These are phyloP conservation scores for Ceratobasidium sp. DNA, from an alignment of 1,284 basidiomycete species.

Conservation along the genomic window DNA sequence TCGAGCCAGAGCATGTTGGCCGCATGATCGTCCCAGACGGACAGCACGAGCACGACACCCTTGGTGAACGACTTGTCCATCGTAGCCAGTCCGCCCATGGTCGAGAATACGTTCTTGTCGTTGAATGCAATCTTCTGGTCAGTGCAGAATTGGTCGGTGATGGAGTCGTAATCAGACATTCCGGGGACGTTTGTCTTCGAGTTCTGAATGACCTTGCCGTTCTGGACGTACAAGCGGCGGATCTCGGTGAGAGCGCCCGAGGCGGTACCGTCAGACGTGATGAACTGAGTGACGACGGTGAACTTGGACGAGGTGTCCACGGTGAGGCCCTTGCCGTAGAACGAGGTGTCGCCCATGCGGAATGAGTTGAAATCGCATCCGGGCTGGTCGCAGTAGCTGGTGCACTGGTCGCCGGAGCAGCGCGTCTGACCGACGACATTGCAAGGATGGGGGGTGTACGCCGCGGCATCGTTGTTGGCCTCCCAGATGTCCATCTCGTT, in stretches of 20 bases:
- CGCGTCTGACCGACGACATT: constrained; percentile 27
- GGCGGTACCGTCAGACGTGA: constrained; percentile 63
- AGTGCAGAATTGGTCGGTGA: constrained; percentile 61
- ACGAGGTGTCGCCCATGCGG: constrained; percentile 64
- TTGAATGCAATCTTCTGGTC: constrained; percentile 60
- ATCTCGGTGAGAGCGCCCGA: constrained; percentile 64
- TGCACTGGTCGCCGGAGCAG: constrained; percentile 51
- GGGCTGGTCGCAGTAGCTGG: constrained; percentile 58
- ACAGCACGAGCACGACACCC: constrained; percentile 70
- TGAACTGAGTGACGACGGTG: constrained; percentile 70
- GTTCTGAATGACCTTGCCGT: constrained; percentile 68
- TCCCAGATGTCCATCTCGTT: constrained; percentile 51
- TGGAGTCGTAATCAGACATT: constrained; percentile 54
- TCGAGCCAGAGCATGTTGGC: constrained; percentile 72
- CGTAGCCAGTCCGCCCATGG: constrained; percentile 60
- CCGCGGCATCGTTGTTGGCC: constrained; percentile 64
- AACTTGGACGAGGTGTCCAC: constrained; percentile 64
- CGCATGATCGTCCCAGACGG: constrained; percentile 69
- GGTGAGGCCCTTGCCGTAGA: constrained; percentile 63
- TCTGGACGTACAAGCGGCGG: constrained; percentile 67
- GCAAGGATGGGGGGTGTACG: constrained; percentile 60
- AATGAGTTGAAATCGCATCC: constrained; percentile 71
- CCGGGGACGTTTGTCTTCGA: constrained; percentile 57
- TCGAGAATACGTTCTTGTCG: constrained; percentile 63
- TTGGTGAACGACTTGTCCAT: constrained; percentile 63